Percentiles rank a stretch among this genome's conserved stretches.
phyloP scores from a whole-genome alignment of 1,284 basidiomycete species.

The Mycena sp. region DNA sequence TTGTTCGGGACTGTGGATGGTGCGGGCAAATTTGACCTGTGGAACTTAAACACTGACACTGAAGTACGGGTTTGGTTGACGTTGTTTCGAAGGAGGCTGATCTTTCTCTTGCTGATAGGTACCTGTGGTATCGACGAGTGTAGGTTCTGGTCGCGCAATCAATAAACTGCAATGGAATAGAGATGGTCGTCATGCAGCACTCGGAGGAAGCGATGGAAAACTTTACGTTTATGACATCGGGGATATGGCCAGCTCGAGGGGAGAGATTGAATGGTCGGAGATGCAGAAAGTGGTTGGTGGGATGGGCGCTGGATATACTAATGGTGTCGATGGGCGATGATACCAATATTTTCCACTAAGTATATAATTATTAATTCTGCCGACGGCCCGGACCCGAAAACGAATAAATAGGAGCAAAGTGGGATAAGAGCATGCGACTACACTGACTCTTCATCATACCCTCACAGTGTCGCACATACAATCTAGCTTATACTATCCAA shows the following conservation, averaged over 20 bases:
- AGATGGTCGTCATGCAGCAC: slow-evolving; percentile 83
- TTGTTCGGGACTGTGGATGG: slow-evolving; percentile 95
- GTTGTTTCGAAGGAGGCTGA: slow-evolving; percentile 14
- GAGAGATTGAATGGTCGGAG: slow-evolving; percentile 89
- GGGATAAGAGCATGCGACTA: too few relatives aligned
- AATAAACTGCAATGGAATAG: slow-evolving; percentile 98
- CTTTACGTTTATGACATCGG: slow-evolving; percentile 95
- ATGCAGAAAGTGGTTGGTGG: slow-evolving; percentile 67
- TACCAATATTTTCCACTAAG: not conserved
- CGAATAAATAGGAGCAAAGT: not conserved
- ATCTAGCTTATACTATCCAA: not conserved
- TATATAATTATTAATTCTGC: not conserved
- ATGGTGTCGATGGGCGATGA: slow-evolving; percentile 18
- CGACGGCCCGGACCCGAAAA: not conserved
- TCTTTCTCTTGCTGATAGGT: slow-evolving; percentile 58
- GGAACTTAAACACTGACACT: slow-evolving; percentile 95
- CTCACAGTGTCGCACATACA: not conserved
- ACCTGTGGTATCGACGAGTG: slow-evolving; percentile 79
- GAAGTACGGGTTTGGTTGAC: slow-evolving; percentile 70
- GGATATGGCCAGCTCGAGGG: slow-evolving; percentile 83
- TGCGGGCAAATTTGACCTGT: slow-evolving; percentile 93
- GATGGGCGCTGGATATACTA: slow-evolving; percentile 1
- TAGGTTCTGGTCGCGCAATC: slow-evolving; percentile 81
- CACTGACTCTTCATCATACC: not conserved
- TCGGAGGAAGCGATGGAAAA: slow-evolving; percentile 92